These are phyloP conservation scores for Bassia scoparia DNA, from an alignment of 148 eudicot species.

Conservation along the genomic window DNA sequence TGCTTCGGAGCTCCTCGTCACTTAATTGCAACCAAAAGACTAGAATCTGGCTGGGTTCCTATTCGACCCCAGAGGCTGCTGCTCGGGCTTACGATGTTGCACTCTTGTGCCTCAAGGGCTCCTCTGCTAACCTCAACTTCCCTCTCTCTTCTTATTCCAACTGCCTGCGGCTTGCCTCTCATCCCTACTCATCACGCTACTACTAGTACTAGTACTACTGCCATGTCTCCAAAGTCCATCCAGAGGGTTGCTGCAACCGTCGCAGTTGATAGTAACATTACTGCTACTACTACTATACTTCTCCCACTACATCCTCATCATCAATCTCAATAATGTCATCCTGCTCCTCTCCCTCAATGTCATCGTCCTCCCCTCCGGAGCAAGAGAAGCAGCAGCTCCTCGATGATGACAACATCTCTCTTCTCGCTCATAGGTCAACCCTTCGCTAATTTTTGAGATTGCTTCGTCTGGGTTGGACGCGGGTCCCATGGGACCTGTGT, in stretches of 20 bases:
- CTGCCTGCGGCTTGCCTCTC: no score
- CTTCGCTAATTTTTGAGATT: no score
- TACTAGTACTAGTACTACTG: background rate
- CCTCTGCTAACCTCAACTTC: conserved; percentile 72
- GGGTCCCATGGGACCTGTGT: no score
- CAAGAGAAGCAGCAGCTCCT: conserved; percentile 18
- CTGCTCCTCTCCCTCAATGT: conserved; percentile 28
- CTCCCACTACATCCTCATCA: conserved; percentile 14
- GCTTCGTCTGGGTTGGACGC: no score
- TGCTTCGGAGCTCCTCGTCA: no score
- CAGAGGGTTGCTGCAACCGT: conserved; percentile 58
- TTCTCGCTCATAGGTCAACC: no score
- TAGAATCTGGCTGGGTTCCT: conserved; percentile 86
- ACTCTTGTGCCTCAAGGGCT: conserved; percentile 74
- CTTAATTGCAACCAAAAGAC: conserved; percentile 80
- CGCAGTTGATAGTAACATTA: conserved; percentile 13
- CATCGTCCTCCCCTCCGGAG: conserved; percentile 25
- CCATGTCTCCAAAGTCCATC: conserved; percentile 66
- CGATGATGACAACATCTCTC: conserved; percentile 26
- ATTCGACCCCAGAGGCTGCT: conserved; percentile 84
- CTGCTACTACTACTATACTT: conserved; percentile 23
- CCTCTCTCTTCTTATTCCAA: conserved; percentile 30
- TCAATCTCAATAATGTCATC: conserved; percentile 20
- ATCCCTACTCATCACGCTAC: background rate
- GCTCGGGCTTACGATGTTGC: conserved; percentile 95